Conservation (phyloP, 2,329 filamentous ascomycete species). For the Cytospora schulzeri region DNA sequence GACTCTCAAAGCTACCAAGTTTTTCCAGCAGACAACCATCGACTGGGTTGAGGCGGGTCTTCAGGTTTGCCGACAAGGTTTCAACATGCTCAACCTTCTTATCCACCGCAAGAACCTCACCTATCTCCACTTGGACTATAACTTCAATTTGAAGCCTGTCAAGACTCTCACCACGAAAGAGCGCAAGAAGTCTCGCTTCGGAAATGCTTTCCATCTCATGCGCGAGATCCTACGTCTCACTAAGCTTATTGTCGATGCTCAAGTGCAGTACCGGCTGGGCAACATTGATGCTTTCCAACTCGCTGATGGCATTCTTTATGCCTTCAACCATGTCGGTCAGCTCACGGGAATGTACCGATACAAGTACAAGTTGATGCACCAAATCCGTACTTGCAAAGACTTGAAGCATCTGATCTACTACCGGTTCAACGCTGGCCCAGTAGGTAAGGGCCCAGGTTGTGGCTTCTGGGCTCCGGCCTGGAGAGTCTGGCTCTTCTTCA, state of each 20-base stretch:
- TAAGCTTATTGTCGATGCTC: slow-evolving; percentile 96
- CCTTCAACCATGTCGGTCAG: slow-evolving; percentile 98
- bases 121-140: slow-evolving; percentile 97
- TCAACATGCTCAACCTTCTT: slow-evolving; percentile 97
- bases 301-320: slow-evolving; percentile 97
- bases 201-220: slow-evolving; percentile 99
- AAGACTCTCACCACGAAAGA: slow-evolving; percentile 99
- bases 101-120: slow-evolving; percentile 99
- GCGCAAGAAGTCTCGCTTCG: slow-evolving; percentile 98
- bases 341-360: slow-evolving; percentile 99
- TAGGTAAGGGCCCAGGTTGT: slow-evolving; percentile 95
- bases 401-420: slow-evolving; percentile 99
- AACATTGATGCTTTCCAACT: slow-evolving; percentile 99
- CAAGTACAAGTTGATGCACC: slow-evolving; percentile 99
- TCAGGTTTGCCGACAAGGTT: slow-evolving; percentile 96
- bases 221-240: slow-evolving; percentile 93
- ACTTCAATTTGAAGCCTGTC: slow-evolving; percentile 98
- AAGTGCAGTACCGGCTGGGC: slow-evolving; percentile 94
- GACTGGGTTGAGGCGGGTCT: slow-evolving; percentile 99
- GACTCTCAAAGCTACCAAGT: slow-evolving; percentile 93
- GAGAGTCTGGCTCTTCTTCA: slow-evolving; percentile 99
- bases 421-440: slow-evolving; percentile 94
- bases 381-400: slow-evolving; percentile 98
- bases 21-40: slow-evolving; percentile 99
- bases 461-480: slow-evolving; percentile 99